These are phyloP conservation scores for Uncinocarpus reesii DNA, from an alignment of 2,329 filamentous ascomycete genomes.

Conservation along the genomic window DNA sequence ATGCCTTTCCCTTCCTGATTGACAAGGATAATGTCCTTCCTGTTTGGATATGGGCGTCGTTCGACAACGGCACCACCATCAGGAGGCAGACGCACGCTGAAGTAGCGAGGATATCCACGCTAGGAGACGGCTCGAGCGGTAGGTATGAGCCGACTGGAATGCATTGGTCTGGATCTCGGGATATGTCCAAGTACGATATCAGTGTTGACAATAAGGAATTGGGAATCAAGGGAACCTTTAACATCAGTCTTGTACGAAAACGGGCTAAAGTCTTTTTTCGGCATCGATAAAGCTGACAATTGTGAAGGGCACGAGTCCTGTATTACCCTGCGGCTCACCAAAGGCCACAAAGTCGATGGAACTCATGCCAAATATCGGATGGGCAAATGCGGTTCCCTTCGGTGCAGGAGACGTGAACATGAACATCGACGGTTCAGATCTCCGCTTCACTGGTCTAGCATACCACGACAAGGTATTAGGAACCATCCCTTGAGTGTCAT, in stretches of 20 bases:
- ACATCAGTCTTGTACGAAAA: conserved; percentile 12
- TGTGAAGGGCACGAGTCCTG: neutral
- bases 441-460: conserved; percentile 31
- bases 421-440: conserved; percentile 22
- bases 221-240: conserved; percentile 15
- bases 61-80: conserved; percentile 19
- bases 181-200: conserved; percentile 16
- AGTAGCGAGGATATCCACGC: conserved; percentile 14
- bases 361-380: conserved; percentile 30
- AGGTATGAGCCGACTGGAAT: conserved; percentile 14
- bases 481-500: too few species aligned
- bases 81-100: conserved; percentile 6
- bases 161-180: conserved; percentile 14
- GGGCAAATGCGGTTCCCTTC: conserved; percentile 32
- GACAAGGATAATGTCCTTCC: conserved; percentile 18
- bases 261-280: neutral
- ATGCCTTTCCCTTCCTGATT: conserved; percentile 31
- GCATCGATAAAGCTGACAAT: neutral
- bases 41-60: conserved; percentile 23
- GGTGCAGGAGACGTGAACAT: conserved; percentile 26
- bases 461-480: conserved; percentile 42
- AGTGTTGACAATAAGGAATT: conserved; percentile 9
- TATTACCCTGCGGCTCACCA: conserved; percentile 10
- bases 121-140: conserved; percentile 12
- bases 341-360: conserved; percentile 15